A percentile compares a stretch with the other conserved stretches of the same genome.
Evolutionary conservation across 148 eudicot genomes (phyloP).

Genomic region (Rhododendron henanense): DNA sequence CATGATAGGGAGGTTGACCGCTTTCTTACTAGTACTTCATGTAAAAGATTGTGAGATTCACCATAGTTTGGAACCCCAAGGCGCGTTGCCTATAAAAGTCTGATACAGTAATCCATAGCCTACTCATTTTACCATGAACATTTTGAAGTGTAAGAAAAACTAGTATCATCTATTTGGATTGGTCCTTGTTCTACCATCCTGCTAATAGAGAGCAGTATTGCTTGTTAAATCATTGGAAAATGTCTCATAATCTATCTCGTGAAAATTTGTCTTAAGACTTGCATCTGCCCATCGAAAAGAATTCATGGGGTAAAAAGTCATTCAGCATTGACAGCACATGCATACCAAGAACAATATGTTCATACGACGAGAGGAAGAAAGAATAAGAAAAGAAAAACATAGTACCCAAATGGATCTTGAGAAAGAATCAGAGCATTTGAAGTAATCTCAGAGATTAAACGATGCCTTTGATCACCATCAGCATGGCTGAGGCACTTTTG

Average conservation of each 20-base stretch:
- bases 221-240: background rate
- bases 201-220: background rate
- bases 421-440: conserved; percentile 36
- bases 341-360: background rate
- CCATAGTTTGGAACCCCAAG: background rate
- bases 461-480: conserved; percentile 26
- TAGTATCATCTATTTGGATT: background rate
- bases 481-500: conserved; percentile 36
- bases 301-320: background rate
- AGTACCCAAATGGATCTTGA: conserved; percentile 38
- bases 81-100: background rate
- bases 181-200: conserved; percentile 5
- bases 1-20: background rate
- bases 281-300: background rate
- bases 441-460: conserved; percentile 25
- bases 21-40: background rate
- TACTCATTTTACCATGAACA: background rate
- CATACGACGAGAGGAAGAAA: background rate
- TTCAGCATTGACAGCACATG: background rate
- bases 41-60: background rate
- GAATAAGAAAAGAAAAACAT: background rate
- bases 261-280: background rate
- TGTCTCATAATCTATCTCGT: background rate
- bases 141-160: background rate
- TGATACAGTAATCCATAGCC: background rate